Percentiles rank a stretch among this genome's conserved stretches.
Evolutionary conservation across 345 rosid species (phyloP).

Genomic region (Ceriops zippeliana): DNA sequence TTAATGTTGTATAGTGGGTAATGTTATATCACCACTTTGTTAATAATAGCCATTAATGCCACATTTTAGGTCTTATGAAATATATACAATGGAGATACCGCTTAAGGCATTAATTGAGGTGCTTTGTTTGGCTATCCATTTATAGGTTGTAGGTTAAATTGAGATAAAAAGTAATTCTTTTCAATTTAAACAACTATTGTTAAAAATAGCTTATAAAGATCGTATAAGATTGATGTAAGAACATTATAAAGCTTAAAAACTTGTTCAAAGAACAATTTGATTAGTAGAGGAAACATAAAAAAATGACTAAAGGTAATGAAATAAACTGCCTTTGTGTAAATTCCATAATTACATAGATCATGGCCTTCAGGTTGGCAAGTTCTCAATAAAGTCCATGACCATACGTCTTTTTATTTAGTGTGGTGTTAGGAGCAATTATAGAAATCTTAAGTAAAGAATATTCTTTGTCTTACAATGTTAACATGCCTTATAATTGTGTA

Average conservation of each 20-base stretch:
- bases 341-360: background rate
- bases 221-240: background rate
- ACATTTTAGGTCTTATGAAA: background rate
- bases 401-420: too few relatives aligned
- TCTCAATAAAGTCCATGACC: too few relatives aligned
- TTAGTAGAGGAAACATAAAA: background rate
- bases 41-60: background rate
- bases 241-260: background rate
- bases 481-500: too few relatives aligned
- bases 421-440: background rate
- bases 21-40: background rate
- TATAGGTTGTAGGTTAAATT: background rate
- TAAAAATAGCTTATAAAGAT: background rate
- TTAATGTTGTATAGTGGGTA: background rate
- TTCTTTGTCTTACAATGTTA: background rate
- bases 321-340: background rate
- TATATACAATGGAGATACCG: fast-evolving
- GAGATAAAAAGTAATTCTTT: background rate
- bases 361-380: background rate
- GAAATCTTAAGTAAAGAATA: background rate
- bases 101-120: background rate
- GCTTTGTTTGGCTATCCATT: background rate
- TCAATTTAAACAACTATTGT: background rate
- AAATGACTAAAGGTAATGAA: background rate
- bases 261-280: background rate